Conservation (phyloP, 805 yeast genomes). For the Aciculoconidium aculeatum region DNA sequence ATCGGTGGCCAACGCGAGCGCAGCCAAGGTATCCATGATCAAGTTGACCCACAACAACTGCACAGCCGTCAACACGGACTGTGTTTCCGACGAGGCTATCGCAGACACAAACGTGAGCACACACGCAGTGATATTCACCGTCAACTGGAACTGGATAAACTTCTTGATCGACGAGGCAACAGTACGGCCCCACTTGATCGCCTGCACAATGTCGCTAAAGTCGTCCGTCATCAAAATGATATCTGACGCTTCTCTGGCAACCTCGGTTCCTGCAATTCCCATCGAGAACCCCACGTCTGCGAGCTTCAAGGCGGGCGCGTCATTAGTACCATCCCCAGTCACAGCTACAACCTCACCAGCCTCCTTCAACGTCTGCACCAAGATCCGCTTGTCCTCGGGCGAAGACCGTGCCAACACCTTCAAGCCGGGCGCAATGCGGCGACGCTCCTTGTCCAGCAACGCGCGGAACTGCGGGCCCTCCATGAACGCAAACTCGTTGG, state of each 20-base stretch:
- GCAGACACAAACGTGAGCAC: conserved; percentile 90
- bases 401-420: conserved; percentile 89
- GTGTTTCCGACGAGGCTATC: conserved; percentile 71
- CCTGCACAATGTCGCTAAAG: conserved; percentile 90
- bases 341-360: conserved; percentile 96
- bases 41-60: conserved; percentile 96
- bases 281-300: conserved; percentile 98
- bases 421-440: conserved; percentile 60
- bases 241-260: conserved; percentile 96
- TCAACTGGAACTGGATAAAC: conserved; percentile 92
- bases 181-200: conserved; percentile 98
- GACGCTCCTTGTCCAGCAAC: conserved; percentile 51
- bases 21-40: conserved; percentile 98
- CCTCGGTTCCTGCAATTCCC: conserved; percentile 99
- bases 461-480: conserved; percentile 90
- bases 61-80: conserved; percentile 92
- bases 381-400: conserved; percentile 88
- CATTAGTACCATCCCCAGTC: conserved; percentile 99
- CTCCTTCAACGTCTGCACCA: conserved; percentile 73
- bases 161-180: conserved; percentile 92
- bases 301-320: conserved; percentile 93
- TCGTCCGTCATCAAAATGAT: conserved; percentile 91
- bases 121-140: conserved; percentile 97
- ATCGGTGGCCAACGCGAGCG: conserved; percentile 95
- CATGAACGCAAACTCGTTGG: conserved; percentile 61